A percentile compares a stretch with the other conserved stretches of the same genome.
Evolutionary conservation across 2,329 filamentous ascomycete species (phyloP).

Genomic region (Nannizziopsis arthrosporioides): DNA sequence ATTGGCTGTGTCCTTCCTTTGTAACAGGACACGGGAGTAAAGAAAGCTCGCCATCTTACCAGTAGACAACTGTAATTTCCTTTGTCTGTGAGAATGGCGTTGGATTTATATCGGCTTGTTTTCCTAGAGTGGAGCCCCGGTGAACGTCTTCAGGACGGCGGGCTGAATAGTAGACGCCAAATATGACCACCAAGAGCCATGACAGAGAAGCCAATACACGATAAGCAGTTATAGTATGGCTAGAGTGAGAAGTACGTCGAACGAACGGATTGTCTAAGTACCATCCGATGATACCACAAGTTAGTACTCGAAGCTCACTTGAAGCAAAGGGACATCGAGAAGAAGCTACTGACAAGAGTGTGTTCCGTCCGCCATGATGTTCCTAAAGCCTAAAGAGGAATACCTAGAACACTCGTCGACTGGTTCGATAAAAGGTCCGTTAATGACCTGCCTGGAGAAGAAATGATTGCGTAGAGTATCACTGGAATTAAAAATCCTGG

Average conservation of each 20-base stretch:
- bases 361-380: conserved; percentile 1
- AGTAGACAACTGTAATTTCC: conserved; percentile 57
- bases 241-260: conserved; percentile 54
- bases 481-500: not conserved
- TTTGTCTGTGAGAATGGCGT: conserved; percentile 68
- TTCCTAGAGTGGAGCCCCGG: conserved; percentile 58
- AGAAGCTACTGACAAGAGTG: conserved; percentile 3
- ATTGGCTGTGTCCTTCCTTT: not conserved
- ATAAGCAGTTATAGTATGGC: conserved; percentile 55
- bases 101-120: conserved; percentile 53
- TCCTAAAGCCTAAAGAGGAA: not conserved
- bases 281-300: conserved; percentile 1
- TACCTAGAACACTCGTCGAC: not conserved
- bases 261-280: conserved; percentile 63
- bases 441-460: not conserved
- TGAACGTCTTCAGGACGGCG: conserved; percentile 52
- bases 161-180: conserved; percentile 63
- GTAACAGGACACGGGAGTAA: not conserved
- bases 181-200: conserved; percentile 62
- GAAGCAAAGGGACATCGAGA: not conserved
- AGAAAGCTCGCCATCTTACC: conserved; percentile 40
- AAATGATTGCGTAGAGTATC: not conserved
- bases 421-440: conserved; percentile 3
- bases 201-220: conserved; percentile 62
- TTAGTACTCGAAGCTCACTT: not conserved